Evolutionary conservation across 345 rosid genomes (phyloP).

Genomic region (Euphorbia tirucalli): DNA sequence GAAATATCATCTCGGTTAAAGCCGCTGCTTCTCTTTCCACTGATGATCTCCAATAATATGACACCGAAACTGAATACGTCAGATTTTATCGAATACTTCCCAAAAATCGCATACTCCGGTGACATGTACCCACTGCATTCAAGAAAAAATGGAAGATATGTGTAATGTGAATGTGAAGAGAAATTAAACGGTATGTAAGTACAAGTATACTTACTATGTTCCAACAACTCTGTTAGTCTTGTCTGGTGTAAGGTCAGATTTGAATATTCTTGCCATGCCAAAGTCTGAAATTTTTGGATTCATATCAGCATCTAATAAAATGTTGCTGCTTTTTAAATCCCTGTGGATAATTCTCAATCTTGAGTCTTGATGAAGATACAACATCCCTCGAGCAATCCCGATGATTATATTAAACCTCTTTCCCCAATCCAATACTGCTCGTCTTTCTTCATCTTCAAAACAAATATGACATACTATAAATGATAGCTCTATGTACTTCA

Average conservation of each 20-base stretch:
- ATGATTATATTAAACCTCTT: constrained; percentile 47
- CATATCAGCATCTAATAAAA: too few relatives aligned
- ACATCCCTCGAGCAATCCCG: constrained; percentile 63
- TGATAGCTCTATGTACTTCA: neutral
- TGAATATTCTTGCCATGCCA: constrained; percentile 56
- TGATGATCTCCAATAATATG: constrained; percentile 20
- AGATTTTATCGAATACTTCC: constrained; percentile 20
- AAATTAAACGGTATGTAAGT: too few relatives aligned
- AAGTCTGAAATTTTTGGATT: constrained; percentile 76
- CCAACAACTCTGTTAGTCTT: constrained; percentile 57
- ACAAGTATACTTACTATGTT: constrained; percentile 56
- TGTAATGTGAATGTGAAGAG: too few relatives aligned
- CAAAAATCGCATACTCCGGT: constrained; percentile 24
- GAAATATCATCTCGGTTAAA: neutral
- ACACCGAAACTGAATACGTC: constrained; percentile 31
- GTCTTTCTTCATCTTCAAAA: constrained; percentile 9
- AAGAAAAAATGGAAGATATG: neutral
- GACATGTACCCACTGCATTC: constrained; percentile 29
- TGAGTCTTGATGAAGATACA: constrained; percentile 72
- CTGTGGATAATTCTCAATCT: too few relatives aligned
- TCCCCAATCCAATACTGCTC: constrained; percentile 34
- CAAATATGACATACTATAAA: neutral
- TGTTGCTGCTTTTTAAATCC: too few relatives aligned
- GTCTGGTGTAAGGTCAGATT: constrained; percentile 47
- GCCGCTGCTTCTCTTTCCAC: constrained; percentile 15